Evolutionary conservation across 2,329 filamentous ascomycete species (phyloP).

Genomic region (Apiospora marii): DNA sequence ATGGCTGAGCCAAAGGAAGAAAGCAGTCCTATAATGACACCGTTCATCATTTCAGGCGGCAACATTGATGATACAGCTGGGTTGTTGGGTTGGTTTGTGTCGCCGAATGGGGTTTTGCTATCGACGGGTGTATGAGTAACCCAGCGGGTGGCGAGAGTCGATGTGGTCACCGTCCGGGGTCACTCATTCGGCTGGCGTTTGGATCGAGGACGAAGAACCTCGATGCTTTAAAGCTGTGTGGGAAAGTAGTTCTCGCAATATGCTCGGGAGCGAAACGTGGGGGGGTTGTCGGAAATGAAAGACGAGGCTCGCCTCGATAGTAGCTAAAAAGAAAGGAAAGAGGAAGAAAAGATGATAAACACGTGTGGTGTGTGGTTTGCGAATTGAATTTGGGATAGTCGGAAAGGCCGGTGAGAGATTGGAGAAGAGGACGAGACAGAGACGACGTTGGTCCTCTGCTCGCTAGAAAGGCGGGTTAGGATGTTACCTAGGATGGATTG

Average conservation of each 20-base stretch:
- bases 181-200: conserved; percentile 28
- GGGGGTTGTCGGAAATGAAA: conserved; percentile 8
- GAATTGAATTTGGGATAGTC: conserved; percentile 20
- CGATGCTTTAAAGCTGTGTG: conserved; percentile 4
- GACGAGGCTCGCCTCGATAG: conserved; percentile 18
- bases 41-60: conserved; percentile 55
- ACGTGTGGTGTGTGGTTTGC: conserved; percentile 14
- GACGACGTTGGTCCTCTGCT: conserved; percentile 2
- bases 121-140: conserved; percentile 22
- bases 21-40: conserved; percentile 92
- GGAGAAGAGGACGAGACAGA: conserved; percentile 10
- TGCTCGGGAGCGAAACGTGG: conserved; percentile 9
- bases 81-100: conserved; percentile 2
- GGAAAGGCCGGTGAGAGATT: conserved; percentile 19
- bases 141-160: conserved; percentile 17
- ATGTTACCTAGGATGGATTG: conserved; percentile 19
- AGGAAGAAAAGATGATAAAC: conserved; percentile 17
- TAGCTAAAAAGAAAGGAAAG: not conserved
- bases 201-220: conserved; percentile 25
- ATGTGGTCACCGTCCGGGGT: conserved; percentile 28
- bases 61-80: conserved; percentile 11
- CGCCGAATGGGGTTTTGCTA: conserved; percentile 20
- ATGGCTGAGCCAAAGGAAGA: conserved; percentile 93
- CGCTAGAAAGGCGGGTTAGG: conserved; percentile 20
- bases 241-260: not conserved